Evolutionary conservation across 1,284 basidiomycete species (phyloP).

Genomic region (Marasmius fiardii): DNA sequence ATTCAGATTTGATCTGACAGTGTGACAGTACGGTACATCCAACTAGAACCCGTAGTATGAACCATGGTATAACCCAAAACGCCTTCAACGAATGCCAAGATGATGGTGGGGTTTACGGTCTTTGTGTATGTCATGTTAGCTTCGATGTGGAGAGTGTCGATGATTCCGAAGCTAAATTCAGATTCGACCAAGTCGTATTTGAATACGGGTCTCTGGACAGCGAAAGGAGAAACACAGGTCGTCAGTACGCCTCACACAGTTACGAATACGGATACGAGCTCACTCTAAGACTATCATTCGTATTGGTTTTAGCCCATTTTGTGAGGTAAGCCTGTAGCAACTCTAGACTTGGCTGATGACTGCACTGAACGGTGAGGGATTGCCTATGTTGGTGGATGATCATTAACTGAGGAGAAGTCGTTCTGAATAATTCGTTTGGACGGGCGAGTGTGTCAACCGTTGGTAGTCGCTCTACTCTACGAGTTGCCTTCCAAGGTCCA

Average conservation of each 20-base stretch:
- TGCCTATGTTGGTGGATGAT: constrained; percentile 10
- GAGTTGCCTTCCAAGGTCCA: neutral
- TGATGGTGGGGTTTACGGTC: constrained; percentile 27
- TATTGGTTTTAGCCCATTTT: constrained; percentile 29
- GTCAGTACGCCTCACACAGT: too few relatives aligned
- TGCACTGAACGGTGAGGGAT: constrained; percentile 24
- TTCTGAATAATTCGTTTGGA: constrained; percentile 28
- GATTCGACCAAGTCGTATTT: constrained; percentile 30
- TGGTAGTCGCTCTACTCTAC: constrained; percentile 21
- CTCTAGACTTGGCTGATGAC: constrained; percentile 29
- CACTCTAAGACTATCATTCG: constrained; percentile 26
- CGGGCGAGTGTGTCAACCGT: constrained; percentile 24
- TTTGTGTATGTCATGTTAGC: constrained; percentile 18
- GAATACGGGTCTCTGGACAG: constrained; percentile 26
- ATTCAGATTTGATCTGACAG: constrained; percentile 17
- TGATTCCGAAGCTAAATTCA: constrained; percentile 27
- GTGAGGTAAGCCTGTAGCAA: constrained; percentile 30
- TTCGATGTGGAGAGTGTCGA: constrained; percentile 29
- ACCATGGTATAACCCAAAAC: constrained; percentile 31
- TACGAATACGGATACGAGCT: constrained; percentile 3
- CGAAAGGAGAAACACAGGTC: too few relatives aligned
- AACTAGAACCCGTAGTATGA: constrained; percentile 25
- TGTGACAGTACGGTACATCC: constrained; percentile 25
- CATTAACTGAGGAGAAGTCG: constrained; percentile 25
- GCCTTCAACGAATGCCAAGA: constrained; percentile 35